These are phyloP conservation scores for Leccinum subgranulosum DNA, from an alignment of 768 basidiomycete genomes.

Conservation along the genomic window DNA sequence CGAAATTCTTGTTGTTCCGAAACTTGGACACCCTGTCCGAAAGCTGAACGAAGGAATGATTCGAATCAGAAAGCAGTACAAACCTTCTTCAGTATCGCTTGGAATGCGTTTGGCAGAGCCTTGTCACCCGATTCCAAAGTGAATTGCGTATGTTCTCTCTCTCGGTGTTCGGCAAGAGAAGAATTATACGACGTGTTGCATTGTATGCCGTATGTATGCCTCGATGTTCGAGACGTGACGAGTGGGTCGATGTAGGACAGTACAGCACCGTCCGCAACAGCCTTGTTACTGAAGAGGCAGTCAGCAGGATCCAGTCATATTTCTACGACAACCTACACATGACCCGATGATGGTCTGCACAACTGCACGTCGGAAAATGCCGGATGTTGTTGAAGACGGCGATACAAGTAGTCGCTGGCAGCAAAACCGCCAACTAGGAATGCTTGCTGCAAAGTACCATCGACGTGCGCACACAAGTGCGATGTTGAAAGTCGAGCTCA, in stretches of 20 bases:
- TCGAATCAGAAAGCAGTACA: background rate
- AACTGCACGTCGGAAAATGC: constrained; percentile 37
- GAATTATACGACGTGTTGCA: constrained; percentile 28
- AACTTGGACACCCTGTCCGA: constrained; percentile 11
- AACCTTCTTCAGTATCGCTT: constrained; percentile 35
- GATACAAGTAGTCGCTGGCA: constrained; percentile 45
- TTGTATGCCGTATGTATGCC: constrained; percentile 37
- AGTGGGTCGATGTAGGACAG: constrained; percentile 41
- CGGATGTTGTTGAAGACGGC: constrained; percentile 36
- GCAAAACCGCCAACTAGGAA: constrained; percentile 52
- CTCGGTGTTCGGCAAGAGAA: constrained; percentile 34
- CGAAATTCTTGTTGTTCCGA: constrained; percentile 21
- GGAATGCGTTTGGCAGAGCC: constrained; percentile 33
- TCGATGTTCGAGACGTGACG: constrained; percentile 43
- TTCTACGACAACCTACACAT: constrained; percentile 34
- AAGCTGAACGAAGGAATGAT: background rate
- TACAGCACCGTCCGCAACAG: constrained; percentile 49
- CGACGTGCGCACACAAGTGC: background rate
- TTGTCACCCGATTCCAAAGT: constrained; percentile 24
- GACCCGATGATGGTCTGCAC: constrained; percentile 42
- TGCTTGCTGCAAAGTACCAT: constrained; percentile 24
- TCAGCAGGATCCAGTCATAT: background rate
- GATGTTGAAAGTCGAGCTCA: background rate
- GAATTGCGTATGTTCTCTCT: constrained; percentile 25
- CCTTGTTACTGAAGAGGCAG: constrained; percentile 35